These are phyloP conservation scores for Malus sieversii DNA, from an alignment of 306 rosid species.

Conservation along the genomic window DNA sequence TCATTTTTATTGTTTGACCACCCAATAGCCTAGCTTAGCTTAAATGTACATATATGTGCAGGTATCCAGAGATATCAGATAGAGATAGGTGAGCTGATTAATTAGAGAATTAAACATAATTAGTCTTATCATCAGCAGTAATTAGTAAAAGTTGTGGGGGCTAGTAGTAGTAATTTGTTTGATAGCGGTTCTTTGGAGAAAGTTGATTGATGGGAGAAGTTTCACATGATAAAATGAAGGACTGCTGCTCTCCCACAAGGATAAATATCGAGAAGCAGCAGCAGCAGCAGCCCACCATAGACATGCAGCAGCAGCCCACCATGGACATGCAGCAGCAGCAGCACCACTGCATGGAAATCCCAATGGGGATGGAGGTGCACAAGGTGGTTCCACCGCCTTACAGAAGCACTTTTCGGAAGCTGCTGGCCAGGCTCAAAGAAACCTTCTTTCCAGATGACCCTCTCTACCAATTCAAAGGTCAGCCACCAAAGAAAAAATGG, in stretches of 20 bases:
- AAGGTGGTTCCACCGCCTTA: conserved; percentile 70
- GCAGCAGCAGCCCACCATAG: conserved; percentile 9
- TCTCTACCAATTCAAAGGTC: conserved; percentile 79
- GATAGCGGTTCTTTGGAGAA: conserved; percentile 19
- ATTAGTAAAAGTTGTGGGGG: background rate
- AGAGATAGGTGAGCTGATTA: too few relatives aligned
- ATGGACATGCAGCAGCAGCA: background rate
- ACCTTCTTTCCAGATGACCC: conserved; percentile 95
- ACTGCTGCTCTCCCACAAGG: conserved; percentile 6
- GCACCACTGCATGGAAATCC: conserved; percentile 42
- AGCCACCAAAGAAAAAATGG: conserved; percentile 35
- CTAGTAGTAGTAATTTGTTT: conserved; percentile 7
- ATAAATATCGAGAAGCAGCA: background rate
- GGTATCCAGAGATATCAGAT: background rate
- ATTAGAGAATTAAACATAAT: background rate
- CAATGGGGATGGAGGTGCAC: conserved; percentile 45
- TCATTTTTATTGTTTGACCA: background rate
- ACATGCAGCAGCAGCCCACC: conserved; percentile 4
- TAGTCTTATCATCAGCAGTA: background rate
- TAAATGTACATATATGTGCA: background rate
- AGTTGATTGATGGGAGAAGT: conserved; percentile 19
- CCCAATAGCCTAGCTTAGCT: background rate
- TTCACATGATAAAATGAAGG: conserved; percentile 6
- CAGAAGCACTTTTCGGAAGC: conserved; percentile 41
- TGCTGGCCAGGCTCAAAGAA: conserved; percentile 59